Base-by-base conservation (phyloP, 139 green algal genomes). In the Micractinium sp. region DNA sequence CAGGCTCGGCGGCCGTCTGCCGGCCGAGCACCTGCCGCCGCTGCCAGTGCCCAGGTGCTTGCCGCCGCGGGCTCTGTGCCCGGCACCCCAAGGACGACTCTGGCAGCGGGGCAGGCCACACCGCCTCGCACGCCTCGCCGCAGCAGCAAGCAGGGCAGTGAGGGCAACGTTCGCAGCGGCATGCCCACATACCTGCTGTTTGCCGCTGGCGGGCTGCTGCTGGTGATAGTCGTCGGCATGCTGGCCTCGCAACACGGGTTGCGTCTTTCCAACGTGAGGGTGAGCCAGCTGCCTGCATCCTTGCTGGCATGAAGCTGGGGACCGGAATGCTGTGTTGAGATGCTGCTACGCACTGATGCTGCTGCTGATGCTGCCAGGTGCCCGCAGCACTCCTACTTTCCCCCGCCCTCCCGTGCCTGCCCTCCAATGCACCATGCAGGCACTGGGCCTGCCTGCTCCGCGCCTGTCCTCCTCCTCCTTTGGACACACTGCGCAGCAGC, bases 221-320 rank as follows among this genome's bases (percentile, higher is more conserved):
- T 85, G 47, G 47, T 87, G 14, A 87, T 87, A 66, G 13, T 81
- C 0, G 61, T 61, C 12, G 67, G 83, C 38, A 80, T 87, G 29
- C 35, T 25, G 67, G 83, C 61, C 1, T 87, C 83, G 0, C 36
- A 80, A 5, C 29, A 61, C 29, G 47, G 63, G 63, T 66, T 87
- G 20, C 29, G 83, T 20, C 38, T 87, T 12, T 79, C 38, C 27
- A 87, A 61, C 27, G 47, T n/a, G 33, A 39, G 38, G 83, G 83
- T 87, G 41, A 75, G 83, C 41, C 23, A 31, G 2, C 20, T 71
- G 63, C 63, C 13, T 71, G 63, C 20, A 71, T 71, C 4, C 63
- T 71, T 31, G 63, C 63, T 5, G 20, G 47, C 47, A 56, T 56
- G 47, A 56, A 31, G 31, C n/a, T 79, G 73, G 31, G 31, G 73